These are phyloP conservation scores for Pleurotus salmoneostramineus DNA, from an alignment of 768 basidiomycete species.

Conservation along the genomic window DNA sequence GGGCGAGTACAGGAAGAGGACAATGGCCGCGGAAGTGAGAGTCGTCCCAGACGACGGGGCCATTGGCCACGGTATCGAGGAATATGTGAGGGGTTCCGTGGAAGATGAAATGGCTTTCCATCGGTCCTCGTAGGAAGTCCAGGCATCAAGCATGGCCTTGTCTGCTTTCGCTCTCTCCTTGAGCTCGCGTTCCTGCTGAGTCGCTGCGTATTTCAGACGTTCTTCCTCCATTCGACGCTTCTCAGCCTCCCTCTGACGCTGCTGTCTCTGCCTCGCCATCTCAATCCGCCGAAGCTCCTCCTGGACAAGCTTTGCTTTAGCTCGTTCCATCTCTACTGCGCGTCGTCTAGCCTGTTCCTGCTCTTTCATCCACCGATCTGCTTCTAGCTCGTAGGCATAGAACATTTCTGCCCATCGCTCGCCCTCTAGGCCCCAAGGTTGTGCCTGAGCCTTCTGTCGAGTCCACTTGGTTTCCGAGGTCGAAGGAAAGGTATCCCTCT, in stretches of 20 bases:
- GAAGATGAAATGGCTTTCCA: constrained; percentile 52
- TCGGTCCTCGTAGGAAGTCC: constrained; percentile 59
- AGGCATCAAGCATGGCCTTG: constrained; percentile 48
- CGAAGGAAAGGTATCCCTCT: constrained; percentile 13
- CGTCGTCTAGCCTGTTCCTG: constrained; percentile 41
- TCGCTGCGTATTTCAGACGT: constrained; percentile 30
- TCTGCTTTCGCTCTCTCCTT: constrained; percentile 36
- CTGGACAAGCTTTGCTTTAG: constrained; percentile 41
- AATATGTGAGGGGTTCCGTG: constrained; percentile 51
- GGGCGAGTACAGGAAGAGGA: constrained; percentile 60
- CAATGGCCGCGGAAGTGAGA: constrained; percentile 51
- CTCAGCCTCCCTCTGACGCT: constrained; percentile 44
- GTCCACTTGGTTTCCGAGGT: constrained; percentile 4
- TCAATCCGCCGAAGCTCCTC: constrained; percentile 57
- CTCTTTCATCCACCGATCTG: constrained; percentile 49
- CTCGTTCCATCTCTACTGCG: constrained; percentile 42
- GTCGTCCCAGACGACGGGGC: constrained; percentile 35
- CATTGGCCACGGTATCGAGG: constrained; percentile 71
- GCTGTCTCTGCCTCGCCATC: constrained; percentile 33
- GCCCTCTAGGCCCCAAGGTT: constrained; percentile 23
- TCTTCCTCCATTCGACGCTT: constrained; percentile 44
- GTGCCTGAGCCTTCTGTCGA: constrained; percentile 8
- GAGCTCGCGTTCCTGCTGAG: constrained; percentile 37
- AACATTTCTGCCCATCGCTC: constrained; percentile 50
- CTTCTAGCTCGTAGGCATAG: constrained; percentile 47